A percentile compares a stretch with the other conserved stretches of the same genome.
Evolutionary conservation across 805 yeast genomes (phyloP).

Genomic region (Zygosaccharomyces siamensis): DNA sequence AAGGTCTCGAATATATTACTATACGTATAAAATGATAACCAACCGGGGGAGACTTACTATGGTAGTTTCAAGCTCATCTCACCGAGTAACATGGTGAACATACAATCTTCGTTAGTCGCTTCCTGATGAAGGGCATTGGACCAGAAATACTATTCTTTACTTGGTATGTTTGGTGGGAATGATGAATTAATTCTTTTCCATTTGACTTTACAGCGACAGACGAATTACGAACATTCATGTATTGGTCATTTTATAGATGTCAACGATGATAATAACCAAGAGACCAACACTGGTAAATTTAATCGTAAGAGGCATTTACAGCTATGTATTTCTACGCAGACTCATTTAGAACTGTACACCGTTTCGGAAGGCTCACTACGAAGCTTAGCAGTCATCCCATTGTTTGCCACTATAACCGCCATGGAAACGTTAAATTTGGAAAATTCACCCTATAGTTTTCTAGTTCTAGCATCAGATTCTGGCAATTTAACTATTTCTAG

Average conservation of each 20-base stretch:
- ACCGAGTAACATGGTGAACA: neutral
- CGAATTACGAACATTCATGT: conserved; percentile 50
- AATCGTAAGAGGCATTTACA: conserved; percentile 20
- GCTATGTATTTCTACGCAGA: conserved; percentile 32
- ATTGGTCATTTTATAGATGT: conserved; percentile 60
- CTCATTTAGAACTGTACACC: conserved; percentile 36
- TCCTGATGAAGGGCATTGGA: neutral
- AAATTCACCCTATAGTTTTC: conserved; percentile 50
- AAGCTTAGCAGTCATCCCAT: conserved; percentile 40
- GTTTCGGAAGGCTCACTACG: conserved; percentile 52
- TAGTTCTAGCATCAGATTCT: conserved; percentile 74
- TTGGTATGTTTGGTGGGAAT: conserved; percentile 18
- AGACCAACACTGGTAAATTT: neutral
- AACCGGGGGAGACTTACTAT: no score
- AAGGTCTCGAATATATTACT: no score
- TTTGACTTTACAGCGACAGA: conserved; percentile 61
- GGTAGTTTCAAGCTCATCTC: no score
- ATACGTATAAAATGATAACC: neutral
- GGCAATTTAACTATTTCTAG: conserved; percentile 61
- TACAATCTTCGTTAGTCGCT: neutral
- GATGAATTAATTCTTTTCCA: conserved; percentile 51
- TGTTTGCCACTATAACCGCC: conserved; percentile 55
- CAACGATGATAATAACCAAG: neutral
- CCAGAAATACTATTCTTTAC: neutral
- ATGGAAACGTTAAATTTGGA: conserved; percentile 48